Base-by-base conservation (phyloP, 176 grass and related monocot species). In the Bromus sterilis region DNA sequence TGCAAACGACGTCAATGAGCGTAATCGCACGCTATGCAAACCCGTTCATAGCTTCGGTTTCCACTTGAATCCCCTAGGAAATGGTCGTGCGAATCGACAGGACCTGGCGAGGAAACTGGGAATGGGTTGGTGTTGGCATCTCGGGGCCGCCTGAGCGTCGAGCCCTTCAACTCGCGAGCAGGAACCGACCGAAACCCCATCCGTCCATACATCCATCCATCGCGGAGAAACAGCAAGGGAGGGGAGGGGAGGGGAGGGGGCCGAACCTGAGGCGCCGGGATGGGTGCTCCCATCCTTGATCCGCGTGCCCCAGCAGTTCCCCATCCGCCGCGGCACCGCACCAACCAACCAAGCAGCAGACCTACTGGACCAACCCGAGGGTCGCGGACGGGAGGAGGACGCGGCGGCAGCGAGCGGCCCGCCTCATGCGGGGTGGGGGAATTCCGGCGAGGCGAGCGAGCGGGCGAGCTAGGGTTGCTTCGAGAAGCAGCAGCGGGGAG, bases 261-360 rank as follows among this genome's bases (percentile, higher is more conserved):
- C 11, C 53, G 49, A 72, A 95, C 93, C 93, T 82, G 91, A 91
- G 79, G 84, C 69, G 74, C 89, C 80, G 10, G 66, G 66, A 53
- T 80, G 85, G 29, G 78, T 35, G 70, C 85, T 97, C 68, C 89
- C 91, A 63, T 87, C 88, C 80, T 96, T 96, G 82, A 93, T 92
- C 86, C 80, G 80, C 62, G 83, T 75, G 78, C 94, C 79, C 67
- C 84, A 91, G 82, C 94, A 97, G 83, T 87, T 97, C 83, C 94
- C 94, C 94, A 97, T 97, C 61, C 64, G 5, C 51, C 37, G 40
- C 33, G 37, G 9, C 49, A 10, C 71, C 56, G 33, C 87, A 11
- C 82, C 15, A 30, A 41, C 66, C 71, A 46, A 13, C 20, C 60
- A 3, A 1, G 5, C 65, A 41, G 11, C 56, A 4, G 0, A 40